phyloP scores from a whole-genome alignment of 192 early-diverging fungal genomes.

The Chytriomyces hyalinus region DNA sequence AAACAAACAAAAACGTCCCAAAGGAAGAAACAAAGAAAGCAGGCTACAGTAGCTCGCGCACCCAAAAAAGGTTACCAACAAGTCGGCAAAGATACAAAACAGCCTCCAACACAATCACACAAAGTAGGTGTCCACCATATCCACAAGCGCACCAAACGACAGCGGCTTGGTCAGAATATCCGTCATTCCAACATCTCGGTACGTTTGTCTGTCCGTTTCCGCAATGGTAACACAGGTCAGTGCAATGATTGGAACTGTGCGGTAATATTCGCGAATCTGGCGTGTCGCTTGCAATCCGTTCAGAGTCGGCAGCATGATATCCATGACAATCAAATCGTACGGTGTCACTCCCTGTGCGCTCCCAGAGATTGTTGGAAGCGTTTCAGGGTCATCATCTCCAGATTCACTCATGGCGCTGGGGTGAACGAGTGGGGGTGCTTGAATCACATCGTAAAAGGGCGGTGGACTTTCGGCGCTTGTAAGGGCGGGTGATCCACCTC shows the following conservation, averaged over 20 bases:
- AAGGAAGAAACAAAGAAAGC: neutral
- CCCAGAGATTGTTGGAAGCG: neutral
- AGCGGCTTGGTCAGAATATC: slow-evolving; percentile 20
- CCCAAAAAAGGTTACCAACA: neutral
- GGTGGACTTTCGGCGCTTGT: neutral
- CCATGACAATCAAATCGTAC: slow-evolving; percentile 23
- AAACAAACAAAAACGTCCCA: neutral
- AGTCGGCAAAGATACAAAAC: neutral
- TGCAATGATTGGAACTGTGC: neutral
- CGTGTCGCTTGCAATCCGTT: slow-evolving; percentile 29
- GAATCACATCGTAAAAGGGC: neutral
- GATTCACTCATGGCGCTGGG: neutral
- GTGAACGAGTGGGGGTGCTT: neutral
- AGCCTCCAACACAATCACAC: neutral
- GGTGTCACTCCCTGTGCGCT: neutral
- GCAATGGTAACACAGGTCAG: slow-evolving; percentile 9
- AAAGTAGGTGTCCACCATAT: neutral
- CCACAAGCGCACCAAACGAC: neutral
- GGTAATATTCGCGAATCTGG: slow-evolving; percentile 5
- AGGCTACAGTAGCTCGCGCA: neutral
- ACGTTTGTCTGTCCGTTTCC: slow-evolving; percentile 16
- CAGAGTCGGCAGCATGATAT: slow-evolving; percentile 25
- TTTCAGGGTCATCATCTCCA: neutral
- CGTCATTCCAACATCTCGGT: slow-evolving; percentile 19
- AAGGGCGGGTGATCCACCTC: neutral